Evolutionary conservation across 2,329 filamentous ascomycete genomes (phyloP).

Genomic region (Pseudopithomyces chartarum): DNA sequence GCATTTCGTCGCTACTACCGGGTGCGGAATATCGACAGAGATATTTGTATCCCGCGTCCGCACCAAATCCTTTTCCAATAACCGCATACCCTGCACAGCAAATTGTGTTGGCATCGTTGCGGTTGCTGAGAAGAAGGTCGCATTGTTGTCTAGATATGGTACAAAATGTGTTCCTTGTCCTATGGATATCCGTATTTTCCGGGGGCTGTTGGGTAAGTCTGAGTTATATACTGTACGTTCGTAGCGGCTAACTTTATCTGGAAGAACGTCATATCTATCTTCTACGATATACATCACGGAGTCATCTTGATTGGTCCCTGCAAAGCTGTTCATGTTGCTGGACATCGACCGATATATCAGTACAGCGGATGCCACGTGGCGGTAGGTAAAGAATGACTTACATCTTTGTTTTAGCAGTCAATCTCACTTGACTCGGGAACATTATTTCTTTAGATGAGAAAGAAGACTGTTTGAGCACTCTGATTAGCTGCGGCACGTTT

Average conservation of each 20-base stretch:
- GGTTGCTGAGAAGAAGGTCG: background rate
- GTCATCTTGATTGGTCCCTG: no score
- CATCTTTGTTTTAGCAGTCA: background rate
- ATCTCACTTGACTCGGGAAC: background rate
- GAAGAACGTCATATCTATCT: no score
- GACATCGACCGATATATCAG: no score
- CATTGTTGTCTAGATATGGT: no score
- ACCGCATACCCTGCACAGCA: background rate
- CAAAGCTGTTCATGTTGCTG: no score
- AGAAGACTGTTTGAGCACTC: background rate
- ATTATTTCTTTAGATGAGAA: background rate
- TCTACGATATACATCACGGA: no score
- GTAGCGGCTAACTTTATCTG: no score
- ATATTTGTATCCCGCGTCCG: background rate
- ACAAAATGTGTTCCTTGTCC: background rate
- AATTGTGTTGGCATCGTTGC: background rate
- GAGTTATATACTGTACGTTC: background rate
- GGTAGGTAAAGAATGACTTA: no score
- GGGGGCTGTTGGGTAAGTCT: background rate
- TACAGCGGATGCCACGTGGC: no score
- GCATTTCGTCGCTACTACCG: constrained; percentile 4
- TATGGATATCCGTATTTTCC: background rate
- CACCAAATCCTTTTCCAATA: background rate
- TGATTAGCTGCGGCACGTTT: background rate
- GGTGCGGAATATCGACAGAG: background rate